Conservation (phyloP, 1,139 yeast species). For the Candida sanyaensis region DNA sequence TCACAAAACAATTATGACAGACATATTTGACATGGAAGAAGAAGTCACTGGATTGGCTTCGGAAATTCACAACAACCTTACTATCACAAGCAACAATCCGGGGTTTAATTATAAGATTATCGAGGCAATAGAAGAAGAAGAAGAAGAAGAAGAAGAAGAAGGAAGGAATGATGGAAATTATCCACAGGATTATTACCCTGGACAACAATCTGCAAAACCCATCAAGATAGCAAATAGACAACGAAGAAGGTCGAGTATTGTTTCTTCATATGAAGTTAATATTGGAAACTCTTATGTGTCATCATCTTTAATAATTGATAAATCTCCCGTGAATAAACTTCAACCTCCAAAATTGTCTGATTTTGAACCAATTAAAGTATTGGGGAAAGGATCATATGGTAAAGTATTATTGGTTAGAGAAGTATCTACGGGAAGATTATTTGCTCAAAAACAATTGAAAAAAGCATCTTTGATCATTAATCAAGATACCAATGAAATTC, state of each 20-base stretch:
- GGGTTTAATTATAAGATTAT: conserved; percentile 12
- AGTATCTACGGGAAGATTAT: conserved; percentile 61
- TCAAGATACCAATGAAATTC: conserved; percentile 24
- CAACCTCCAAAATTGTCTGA: conserved; percentile 46
- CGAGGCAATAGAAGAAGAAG: conserved; percentile 9
- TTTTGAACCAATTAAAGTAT: conserved; percentile 73
- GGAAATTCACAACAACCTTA: conserved; percentile 2
- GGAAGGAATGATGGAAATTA: no score
- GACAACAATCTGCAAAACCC: conserved; percentile 8
- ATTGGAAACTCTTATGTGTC: conserved; percentile 15
- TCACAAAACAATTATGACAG: conserved; percentile 13
- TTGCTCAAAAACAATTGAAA: conserved; percentile 86
- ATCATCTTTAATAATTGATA: conserved; percentile 17
- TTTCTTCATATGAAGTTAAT: conserved; percentile 18
- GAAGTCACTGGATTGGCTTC: conserved; percentile 6
- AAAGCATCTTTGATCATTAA: conserved; percentile 60
- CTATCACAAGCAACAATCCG: neutral
- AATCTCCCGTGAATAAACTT: conserved; percentile 11
- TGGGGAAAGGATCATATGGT: conserved; percentile 94
- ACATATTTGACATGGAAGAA: conserved; percentile 17
- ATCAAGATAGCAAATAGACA: conserved; percentile 10
- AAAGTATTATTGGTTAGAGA: conserved; percentile 81
- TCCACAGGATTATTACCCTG: conserved; percentile 11
- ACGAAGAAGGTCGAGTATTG: conserved; percentile 19
- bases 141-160: neutral